Conservation (phyloP, 2,329 filamentous ascomycete species). For the Reticulascus tulasneorum region DNA sequence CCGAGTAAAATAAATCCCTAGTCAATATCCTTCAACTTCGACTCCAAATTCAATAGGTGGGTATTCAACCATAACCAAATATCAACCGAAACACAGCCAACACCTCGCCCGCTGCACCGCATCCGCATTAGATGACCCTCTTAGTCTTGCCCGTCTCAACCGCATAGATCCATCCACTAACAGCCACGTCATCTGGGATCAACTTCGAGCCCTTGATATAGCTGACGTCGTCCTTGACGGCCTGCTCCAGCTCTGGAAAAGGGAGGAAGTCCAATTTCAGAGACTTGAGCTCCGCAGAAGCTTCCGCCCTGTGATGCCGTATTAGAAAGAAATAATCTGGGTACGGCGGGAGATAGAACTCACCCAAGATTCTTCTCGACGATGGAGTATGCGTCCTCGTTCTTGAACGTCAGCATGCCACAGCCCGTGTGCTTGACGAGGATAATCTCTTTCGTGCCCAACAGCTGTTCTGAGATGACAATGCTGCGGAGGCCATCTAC, state of each 20-base stretch:
- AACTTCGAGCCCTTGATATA: slow-evolving; percentile 57
- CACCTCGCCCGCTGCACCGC: too few relatives aligned
- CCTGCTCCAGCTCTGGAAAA: slow-evolving; percentile 60
- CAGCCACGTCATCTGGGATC: slow-evolving; percentile 53
- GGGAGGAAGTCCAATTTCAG: slow-evolving; percentile 56
- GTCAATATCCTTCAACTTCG: too few relatives aligned
- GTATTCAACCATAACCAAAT: too few relatives aligned
- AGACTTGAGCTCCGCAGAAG: slow-evolving; percentile 17
- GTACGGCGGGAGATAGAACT: slow-evolving; percentile 20
- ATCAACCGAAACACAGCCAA: too few relatives aligned
- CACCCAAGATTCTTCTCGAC: slow-evolving; percentile 52
- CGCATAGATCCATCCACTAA: slow-evolving; percentile 76
- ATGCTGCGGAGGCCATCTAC: slow-evolving; percentile 69
- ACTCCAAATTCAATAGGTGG: too few relatives aligned
- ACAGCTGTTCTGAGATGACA: slow-evolving; percentile 73
- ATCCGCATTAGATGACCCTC: slow-evolving; percentile 24
- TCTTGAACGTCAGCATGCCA: slow-evolving; percentile 68
- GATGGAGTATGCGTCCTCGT: slow-evolving; percentile 47
- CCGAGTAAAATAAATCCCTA: too few relatives aligned
- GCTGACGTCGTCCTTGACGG: slow-evolving; percentile 62
- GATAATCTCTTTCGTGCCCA: slow-evolving; percentile 72
- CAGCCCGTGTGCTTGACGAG: slow-evolving; percentile 72
- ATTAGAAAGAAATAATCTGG: background rate
- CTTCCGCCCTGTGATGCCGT: slow-evolving; percentile 15
- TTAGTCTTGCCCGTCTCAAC: slow-evolving; percentile 63